Conservation (phyloP, 2,329 filamentous ascomycete species). For the Beauveria caledonica region DNA sequence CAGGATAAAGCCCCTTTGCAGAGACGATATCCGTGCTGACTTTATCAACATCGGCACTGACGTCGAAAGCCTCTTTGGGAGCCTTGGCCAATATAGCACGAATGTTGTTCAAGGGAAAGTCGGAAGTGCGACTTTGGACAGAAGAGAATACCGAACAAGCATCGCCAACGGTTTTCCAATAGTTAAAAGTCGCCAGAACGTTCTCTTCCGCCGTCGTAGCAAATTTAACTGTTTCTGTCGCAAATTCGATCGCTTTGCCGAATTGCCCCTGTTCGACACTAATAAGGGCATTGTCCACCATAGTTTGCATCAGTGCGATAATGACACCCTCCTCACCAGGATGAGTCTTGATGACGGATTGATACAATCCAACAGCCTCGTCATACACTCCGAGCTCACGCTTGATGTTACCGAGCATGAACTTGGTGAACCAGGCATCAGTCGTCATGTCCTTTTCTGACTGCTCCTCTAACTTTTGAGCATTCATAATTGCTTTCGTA, state of each 20-base stretch:
- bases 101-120: constrained; percentile 54
- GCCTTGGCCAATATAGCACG: constrained; percentile 48
- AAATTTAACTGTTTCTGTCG: constrained; percentile 59
- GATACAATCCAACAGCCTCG: constrained; percentile 69
- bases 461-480: constrained; percentile 63
- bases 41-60: constrained; percentile 63
- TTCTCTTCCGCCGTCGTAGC: constrained; percentile 53
- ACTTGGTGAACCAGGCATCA: constrained; percentile 90
- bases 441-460: constrained; percentile 41
- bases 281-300: constrained; percentile 72
- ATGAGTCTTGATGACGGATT: constrained; percentile 58
- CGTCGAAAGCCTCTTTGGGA: constrained; percentile 47
- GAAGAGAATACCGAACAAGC: constrained; percentile 77
- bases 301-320: constrained; percentile 79
- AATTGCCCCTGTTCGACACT: constrained; percentile 78
- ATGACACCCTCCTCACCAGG: constrained; percentile 76
- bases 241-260: constrained; percentile 69
- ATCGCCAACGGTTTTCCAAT: constrained; percentile 91
- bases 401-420: constrained; percentile 93
- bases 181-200: constrained; percentile 71
- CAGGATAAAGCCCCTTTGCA: constrained; percentile 35
- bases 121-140: constrained; percentile 57
- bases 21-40: constrained; percentile 38
- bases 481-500: constrained; percentile 80
- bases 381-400: constrained; percentile 87